phyloP scores from a whole-genome alignment of 176 grass and related monocot species.

The Poa annua region DNA sequence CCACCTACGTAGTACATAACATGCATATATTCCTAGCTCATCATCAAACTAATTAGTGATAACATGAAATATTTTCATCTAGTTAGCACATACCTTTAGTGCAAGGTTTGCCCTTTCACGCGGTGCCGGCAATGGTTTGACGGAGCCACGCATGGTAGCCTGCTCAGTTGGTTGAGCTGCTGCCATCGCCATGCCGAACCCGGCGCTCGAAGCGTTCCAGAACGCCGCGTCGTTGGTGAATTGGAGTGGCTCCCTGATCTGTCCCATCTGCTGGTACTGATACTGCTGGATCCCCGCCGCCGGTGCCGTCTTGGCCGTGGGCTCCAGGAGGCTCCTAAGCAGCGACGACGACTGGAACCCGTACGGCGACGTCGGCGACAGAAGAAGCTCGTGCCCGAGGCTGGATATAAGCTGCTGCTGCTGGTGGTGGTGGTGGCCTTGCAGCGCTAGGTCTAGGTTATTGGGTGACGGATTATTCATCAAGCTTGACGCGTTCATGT shows the following conservation, averaged over 20 bases:
- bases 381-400: conserved; percentile 48
- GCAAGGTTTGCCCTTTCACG: conserved; percentile 26
- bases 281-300: conserved; percentile 44
- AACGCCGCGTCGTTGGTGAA: conserved; percentile 66
- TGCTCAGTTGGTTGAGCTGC: background rate
- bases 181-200: conserved; percentile 36
- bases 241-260: conserved; percentile 53
- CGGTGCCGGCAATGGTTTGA: conserved; percentile 2
- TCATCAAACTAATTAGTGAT: background rate
- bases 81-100: conserved; percentile 28
- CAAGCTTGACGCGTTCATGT: conserved; percentile 32
- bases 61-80: background rate
- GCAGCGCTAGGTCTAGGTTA: conserved; percentile 48
- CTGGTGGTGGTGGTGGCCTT: conserved; percentile 35
- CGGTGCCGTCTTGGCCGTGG: background rate
- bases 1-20: background rate
- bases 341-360: conserved; percentile 41
- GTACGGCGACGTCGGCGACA: conserved; percentile 53
- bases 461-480: conserved; percentile 42
- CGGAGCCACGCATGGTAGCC: background rate
- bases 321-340: conserved; percentile 49
- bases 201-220: conserved; percentile 59
- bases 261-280: conserved; percentile 52
- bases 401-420: conserved; percentile 46
- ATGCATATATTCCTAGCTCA: background rate